Evolutionary conservation across 441 rosid species (phyloP), one percentile per base, ranked within the genome.

Genomic region (Populus hybrid): DNA sequence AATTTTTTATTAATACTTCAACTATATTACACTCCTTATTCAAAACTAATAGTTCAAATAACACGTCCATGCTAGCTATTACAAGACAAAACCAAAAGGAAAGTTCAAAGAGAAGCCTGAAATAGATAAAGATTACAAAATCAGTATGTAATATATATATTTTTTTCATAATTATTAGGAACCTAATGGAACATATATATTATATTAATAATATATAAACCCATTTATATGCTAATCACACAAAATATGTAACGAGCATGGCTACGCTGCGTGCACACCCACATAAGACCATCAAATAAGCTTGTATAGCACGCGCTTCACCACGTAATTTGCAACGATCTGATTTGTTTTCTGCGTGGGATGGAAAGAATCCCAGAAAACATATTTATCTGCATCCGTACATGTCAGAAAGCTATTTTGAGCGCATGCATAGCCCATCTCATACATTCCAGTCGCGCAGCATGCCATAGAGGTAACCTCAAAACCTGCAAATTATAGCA

Each of bases 341-440:
- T 78, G 82, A 77, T 77, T 84, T 4, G 92, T 85, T 79, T 79
- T 89, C 75, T 91, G 90, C 0, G 95, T 82, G 1, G 91, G 90
- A 82, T 89, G 93, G 82, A 91, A 89, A 72, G 92, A 80, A 84
- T 91, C 95, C 95, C 95, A 89, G 77, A 89, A 91, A 3, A 90
- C 92, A 75, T 69, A 90, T 65, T 88, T 19, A 67, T 83, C 81
- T 0, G 93, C 93, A 70, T 89, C 83, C 0, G 71, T 1, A 80
- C 93, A 91, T 11, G 95, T 88, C 73, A 84, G 78, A 24, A 75
- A 81, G 7, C 77, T 84, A 0, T 53, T 65, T 71, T 75, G 38
- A 67, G 73, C 80, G 84, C 95, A 91, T 11, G 89, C 83, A 79
- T 87, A 91, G 3, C 95, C 84, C 91, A 91, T 84, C 81, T 89